Evolutionary conservation across 2,329 filamentous ascomycete genomes (phyloP).

Genomic region (Karstenula rhodostoma): DNA sequence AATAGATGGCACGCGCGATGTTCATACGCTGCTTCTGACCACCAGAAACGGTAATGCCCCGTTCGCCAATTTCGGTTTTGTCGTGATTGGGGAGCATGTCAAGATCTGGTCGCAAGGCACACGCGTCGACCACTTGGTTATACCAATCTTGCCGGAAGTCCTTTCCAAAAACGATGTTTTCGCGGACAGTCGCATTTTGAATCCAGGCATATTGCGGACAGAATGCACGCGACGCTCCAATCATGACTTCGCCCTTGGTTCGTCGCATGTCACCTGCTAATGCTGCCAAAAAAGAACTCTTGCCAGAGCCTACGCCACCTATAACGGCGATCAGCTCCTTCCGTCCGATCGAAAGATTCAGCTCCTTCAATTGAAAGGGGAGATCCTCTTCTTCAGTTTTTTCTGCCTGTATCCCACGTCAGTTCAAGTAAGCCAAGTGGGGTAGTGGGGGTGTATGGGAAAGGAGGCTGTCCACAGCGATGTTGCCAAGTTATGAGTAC

Average conservation of each 20-base stretch:
- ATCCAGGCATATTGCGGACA: constrained; percentile 99
- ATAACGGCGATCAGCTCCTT: constrained; percentile 87
- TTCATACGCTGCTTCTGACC: constrained; percentile 96
- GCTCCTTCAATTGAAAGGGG: constrained; percentile 75
- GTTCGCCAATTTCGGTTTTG: constrained; percentile 90
- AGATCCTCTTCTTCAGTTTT: constrained; percentile 58
- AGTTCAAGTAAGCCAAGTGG: neutral
- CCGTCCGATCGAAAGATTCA: constrained; percentile 73
- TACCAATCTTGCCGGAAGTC: constrained; percentile 78
- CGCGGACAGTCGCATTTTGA: constrained; percentile 84
- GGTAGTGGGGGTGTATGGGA: neutral
- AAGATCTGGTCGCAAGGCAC: constrained; percentile 83
- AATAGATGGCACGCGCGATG: constrained; percentile 81
- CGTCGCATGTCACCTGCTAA: constrained; percentile 94
- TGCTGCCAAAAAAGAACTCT: constrained; percentile 87
- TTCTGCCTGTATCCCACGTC: constrained; percentile 54
- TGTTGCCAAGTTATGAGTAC: neutral
- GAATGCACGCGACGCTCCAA: constrained; percentile 84
- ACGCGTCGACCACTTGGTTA: constrained; percentile 81
- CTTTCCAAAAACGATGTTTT: constrained; percentile 94
- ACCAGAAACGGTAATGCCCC: constrained; percentile 93
- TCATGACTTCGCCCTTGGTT: constrained; percentile 74
- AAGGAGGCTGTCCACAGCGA: neutral
- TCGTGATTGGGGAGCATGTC: constrained; percentile 94
- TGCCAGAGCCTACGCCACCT: constrained; percentile 87